Base-by-base conservation (phyloP, 1,139 yeast genomes). In the Wickerhamomyces sp. region DNA sequence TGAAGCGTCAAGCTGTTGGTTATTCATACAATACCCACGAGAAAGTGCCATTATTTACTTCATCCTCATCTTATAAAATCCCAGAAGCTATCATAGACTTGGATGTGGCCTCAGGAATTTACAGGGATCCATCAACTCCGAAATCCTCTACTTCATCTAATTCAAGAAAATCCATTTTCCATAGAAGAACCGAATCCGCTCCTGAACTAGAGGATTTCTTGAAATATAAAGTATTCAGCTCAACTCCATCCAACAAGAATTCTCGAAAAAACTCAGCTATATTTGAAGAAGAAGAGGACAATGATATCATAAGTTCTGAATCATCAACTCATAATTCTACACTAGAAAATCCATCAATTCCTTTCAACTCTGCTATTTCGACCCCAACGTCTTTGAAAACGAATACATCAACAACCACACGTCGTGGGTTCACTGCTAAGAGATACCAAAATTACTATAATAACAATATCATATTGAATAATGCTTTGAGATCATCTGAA, bases 41-140 rank as follows among this genome's bases (percentile, higher is more conserved):
- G 34, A 26, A 31, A 29, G 33, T 12, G 7, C 35, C 33, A n/a
- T 16, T 22, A 17, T 24, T 24, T 12, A 13, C 38, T 14, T 30
- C 34, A 24, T 34, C 38, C 14, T 30, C 34, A 24, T 34, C 40
- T 13, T 48, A 44, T 28, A 70, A 70, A 33, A 67, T 76, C 4
- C 85, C 85, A 0, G 81, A 78, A 48, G 82, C 84, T 4, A 68
- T 77, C 25, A 80, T 80, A 29, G 83, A 80, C 51, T 61, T 80
- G 41, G 85, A 80, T 51, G 77, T 76, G 40, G 79, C 80, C 13
- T 60, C 75, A 15, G 71, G 70, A 21, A 45, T 59, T 15, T 45
- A 47, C 30, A 53, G 52, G 28, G 58, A 59, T 33, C 60, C 61
- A 4, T 44, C 52, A 7, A 19, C 40, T 16, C 41, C 46, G 5